These are phyloP conservation scores for Kernera saxatilis DNA, from an alignment of 345 rosid genomes.

Conservation along the genomic window DNA sequence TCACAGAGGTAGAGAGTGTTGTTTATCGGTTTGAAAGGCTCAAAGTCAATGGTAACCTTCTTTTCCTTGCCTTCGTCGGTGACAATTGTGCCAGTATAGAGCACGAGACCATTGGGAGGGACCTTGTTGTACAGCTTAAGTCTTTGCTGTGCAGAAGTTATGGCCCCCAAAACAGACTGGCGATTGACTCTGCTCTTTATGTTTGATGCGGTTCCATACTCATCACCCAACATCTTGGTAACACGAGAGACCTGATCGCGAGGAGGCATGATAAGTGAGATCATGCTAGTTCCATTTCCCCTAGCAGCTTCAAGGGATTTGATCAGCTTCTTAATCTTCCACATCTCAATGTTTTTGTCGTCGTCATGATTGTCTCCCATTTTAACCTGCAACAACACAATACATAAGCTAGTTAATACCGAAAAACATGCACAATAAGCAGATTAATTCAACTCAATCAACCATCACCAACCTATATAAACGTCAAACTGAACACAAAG, in stretches of 20 bases:
- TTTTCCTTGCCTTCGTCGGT: constrained; percentile 41
- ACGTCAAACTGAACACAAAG: background rate
- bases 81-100: constrained; percentile 37
- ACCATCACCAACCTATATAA: background rate
- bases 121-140: constrained; percentile 41
- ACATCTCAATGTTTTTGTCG: constrained; percentile 37
- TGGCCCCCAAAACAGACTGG: constrained; percentile 42
- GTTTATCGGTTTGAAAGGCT: constrained; percentile 37
- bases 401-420: background rate
- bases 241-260: constrained; percentile 44
- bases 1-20: constrained; percentile 39
- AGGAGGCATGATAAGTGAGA: constrained; percentile 39
- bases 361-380: constrained; percentile 36
- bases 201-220: constrained; percentile 42
- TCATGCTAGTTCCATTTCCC: constrained; percentile 45
- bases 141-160: constrained; percentile 39
- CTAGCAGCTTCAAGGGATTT: constrained; percentile 37
- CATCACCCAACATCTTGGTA: constrained; percentile 40
- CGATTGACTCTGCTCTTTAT: constrained; percentile 45
- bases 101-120: constrained; percentile 43
- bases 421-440: background rate
- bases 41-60: constrained; percentile 42
- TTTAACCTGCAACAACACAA: background rate
- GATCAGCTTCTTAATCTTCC: constrained; percentile 43
- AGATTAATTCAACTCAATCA: background rate